Evolutionary conservation across 2,329 filamentous ascomycete species (phyloP).

Genomic region (Pseudogymnoascus sp.): DNA sequence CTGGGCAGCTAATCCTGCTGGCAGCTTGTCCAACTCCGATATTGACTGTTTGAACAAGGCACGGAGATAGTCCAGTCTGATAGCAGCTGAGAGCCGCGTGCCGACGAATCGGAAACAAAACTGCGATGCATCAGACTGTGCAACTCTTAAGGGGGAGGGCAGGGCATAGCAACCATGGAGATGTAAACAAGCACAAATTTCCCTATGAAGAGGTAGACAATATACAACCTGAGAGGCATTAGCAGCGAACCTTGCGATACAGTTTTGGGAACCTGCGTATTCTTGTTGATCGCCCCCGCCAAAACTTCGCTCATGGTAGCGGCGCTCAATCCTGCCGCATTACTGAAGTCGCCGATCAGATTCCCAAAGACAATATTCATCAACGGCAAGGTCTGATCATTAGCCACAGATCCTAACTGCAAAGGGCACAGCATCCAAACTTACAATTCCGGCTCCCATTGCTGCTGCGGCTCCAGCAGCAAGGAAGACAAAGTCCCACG

Average conservation of each 20-base stretch:
- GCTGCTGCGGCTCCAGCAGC: slow-evolving; percentile 40
- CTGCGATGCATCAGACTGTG: slow-evolving; percentile 30
- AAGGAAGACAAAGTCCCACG: slow-evolving; percentile 45
- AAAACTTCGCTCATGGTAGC: slow-evolving; percentile 35
- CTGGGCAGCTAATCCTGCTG: slow-evolving; percentile 49
- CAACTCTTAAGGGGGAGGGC: slow-evolving; percentile 35
- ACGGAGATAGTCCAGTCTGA: slow-evolving; percentile 58
- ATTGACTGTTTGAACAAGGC: slow-evolving; percentile 59
- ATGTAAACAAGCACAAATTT: slow-evolving; percentile 58
- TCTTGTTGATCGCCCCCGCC: slow-evolving; percentile 34
- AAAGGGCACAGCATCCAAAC: slow-evolving; percentile 14
- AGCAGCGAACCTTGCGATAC: not conserved
- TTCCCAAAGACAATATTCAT: slow-evolving; percentile 53
- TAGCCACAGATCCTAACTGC: slow-evolving; percentile 9
- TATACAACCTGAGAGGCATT: slow-evolving; percentile 46
- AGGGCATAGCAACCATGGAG: slow-evolving; percentile 42
- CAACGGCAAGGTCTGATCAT: slow-evolving; percentile 43
- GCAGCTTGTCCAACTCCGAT: slow-evolving; percentile 60
- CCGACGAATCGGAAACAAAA: slow-evolving; percentile 56
- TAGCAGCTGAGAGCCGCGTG: slow-evolving; percentile 52
- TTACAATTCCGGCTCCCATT: slow-evolving; percentile 41
- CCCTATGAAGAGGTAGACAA: slow-evolving; percentile 63
- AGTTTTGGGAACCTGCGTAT: slow-evolving; percentile 33
- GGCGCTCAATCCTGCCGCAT: slow-evolving; percentile 9
- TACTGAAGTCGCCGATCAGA: slow-evolving; percentile 43